A percentile compares a stretch with the other conserved stretches of the same genome.
Evolutionary conservation across 2,329 filamentous ascomycete species (phyloP).

Genomic region (Aureobasidium vineae): DNA sequence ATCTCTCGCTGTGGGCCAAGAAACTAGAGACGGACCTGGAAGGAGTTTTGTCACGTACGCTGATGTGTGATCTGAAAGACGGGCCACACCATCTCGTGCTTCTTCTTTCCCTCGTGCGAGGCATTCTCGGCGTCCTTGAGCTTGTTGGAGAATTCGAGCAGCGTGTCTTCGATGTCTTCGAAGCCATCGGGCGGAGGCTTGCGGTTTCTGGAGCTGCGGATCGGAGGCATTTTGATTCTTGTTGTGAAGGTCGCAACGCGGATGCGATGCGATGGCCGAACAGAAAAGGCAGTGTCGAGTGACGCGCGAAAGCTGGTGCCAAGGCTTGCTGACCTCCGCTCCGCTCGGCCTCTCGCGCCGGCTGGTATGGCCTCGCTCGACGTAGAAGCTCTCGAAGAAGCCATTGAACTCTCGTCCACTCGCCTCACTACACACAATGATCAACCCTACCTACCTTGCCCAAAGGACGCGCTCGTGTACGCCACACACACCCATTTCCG

Average conservation of each 20-base stretch:
- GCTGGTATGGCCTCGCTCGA: not conserved
- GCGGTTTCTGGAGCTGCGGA: slow-evolving; percentile 70
- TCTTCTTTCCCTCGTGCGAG: slow-evolving; percentile 72
- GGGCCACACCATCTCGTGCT: slow-evolving; percentile 92
- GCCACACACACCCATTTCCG: slow-evolving; percentile 28
- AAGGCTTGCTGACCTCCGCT: slow-evolving; percentile 11
- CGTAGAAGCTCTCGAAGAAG: not conserved
- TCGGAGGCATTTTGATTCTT: slow-evolving; percentile 63
- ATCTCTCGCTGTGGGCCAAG: slow-evolving; percentile 18
- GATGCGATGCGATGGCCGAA: not conserved
- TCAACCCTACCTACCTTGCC: slow-evolving; percentile 88
- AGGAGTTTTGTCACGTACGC: slow-evolving; percentile 52
- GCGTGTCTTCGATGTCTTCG: slow-evolving; percentile 81
- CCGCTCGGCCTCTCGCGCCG: not conserved
- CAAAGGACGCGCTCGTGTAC: slow-evolving; percentile 55
- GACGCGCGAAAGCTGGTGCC: not conserved
- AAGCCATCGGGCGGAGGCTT: slow-evolving; percentile 85
- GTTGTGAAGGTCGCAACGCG: not conserved
- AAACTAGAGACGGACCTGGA: slow-evolving; percentile 29
- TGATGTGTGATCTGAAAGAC: slow-evolving; percentile 98
- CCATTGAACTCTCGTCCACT: not conserved
- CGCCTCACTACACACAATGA: slow-evolving; percentile 51
- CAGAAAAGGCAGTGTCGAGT: not conserved
- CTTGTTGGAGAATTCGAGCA: slow-evolving; percentile 82
- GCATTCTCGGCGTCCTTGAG: slow-evolving; percentile 96